These are phyloP conservation scores for Phytophthora pinifolia DNA, from an alignment of 352 stramenopile genomes.

Conservation along the genomic window DNA sequence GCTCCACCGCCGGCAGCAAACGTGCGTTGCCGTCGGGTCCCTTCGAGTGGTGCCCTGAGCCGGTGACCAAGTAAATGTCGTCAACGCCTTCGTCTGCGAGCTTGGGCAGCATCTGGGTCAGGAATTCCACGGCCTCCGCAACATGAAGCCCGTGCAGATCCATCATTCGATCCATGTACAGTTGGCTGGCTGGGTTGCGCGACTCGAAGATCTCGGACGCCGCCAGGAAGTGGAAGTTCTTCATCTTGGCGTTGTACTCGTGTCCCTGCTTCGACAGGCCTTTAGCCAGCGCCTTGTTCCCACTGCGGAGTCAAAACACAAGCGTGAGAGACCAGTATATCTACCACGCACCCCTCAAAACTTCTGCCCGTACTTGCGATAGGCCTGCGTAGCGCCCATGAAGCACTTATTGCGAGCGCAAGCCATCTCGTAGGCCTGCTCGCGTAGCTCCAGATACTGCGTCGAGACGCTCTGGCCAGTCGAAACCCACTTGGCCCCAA, in stretches of 20 bases:
- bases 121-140: slow-evolving; percentile 75
- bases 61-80: slow-evolving; percentile 79
- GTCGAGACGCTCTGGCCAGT: slow-evolving; percentile 56
- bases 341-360: too few relatives aligned
- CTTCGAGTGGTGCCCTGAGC: slow-evolving; percentile 84
- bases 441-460: slow-evolving; percentile 78
- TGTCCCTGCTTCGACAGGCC: slow-evolving; percentile 75
- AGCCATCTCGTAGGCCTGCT: slow-evolving; percentile 77
- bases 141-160: slow-evolving; percentile 85
- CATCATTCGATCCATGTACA: slow-evolving; percentile 80
- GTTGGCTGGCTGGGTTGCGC: slow-evolving; percentile 71
- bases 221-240: slow-evolving; percentile 74
- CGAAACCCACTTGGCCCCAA: slow-evolving; percentile 58
- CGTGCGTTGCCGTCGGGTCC: slow-evolving; percentile 62
- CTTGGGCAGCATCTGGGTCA: slow-evolving; percentile 70
- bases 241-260: slow-evolving; percentile 86
- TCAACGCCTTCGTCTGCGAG: slow-evolving; percentile 72
- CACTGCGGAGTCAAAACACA: slow-evolving; percentile 39
- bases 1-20: slow-evolving; percentile 75
- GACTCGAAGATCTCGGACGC: slow-evolving; percentile 79
- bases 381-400: slow-evolving; percentile 84
- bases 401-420: slow-evolving; percentile 87
- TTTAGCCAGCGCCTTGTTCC: slow-evolving; percentile 74
- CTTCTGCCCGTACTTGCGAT: slow-evolving; percentile 38
- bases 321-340: slow-evolving; percentile 12